A percentile compares a stretch with the other conserved stretches of the same genome.
Conservation (phyloP, 2,329 filamentous ascomycete species). For the Phialophora tarda region DNA sequence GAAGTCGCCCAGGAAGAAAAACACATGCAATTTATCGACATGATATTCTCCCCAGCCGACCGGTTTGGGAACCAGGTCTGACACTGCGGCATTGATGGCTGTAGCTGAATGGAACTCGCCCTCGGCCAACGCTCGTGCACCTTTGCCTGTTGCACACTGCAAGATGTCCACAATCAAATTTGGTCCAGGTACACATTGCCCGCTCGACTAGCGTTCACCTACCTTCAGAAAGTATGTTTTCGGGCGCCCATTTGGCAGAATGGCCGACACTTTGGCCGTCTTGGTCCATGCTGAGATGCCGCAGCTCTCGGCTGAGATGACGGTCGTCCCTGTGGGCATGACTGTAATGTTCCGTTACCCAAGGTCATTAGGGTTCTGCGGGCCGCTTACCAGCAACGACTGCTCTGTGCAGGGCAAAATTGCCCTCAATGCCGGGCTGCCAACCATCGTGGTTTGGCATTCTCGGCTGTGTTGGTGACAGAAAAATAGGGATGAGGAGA, state of each 20-base stretch:
- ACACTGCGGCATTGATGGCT: slow-evolving; percentile 23
- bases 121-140: slow-evolving; percentile 20
- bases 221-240: slow-evolving; percentile 42
- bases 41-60: slow-evolving; percentile 21
- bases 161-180: neutral
- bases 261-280: slow-evolving; percentile 40
- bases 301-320: slow-evolving; percentile 40
- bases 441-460: neutral
- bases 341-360: slow-evolving; percentile 3
- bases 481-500: too few species aligned
- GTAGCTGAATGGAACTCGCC: slow-evolving; percentile 23
- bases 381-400: neutral
- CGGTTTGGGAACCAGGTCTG: slow-evolving; percentile 10
- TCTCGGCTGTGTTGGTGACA: neutral
- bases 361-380: neutral
- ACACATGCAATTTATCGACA: slow-evolving; percentile 15
- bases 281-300: slow-evolving; percentile 43
- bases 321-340: slow-evolving; percentile 37
- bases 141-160: slow-evolving; percentile 18
- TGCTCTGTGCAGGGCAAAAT: slow-evolving; percentile 4
- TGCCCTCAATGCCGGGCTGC: neutral
- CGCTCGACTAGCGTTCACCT: neutral
- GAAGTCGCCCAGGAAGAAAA: slow-evolving; percentile 27
- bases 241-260: slow-evolving; percentile 33
- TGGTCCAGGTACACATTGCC: neutral